Base-by-base conservation (phyloP, 306 rosid species). In the Mucuna pruriens region DNA sequence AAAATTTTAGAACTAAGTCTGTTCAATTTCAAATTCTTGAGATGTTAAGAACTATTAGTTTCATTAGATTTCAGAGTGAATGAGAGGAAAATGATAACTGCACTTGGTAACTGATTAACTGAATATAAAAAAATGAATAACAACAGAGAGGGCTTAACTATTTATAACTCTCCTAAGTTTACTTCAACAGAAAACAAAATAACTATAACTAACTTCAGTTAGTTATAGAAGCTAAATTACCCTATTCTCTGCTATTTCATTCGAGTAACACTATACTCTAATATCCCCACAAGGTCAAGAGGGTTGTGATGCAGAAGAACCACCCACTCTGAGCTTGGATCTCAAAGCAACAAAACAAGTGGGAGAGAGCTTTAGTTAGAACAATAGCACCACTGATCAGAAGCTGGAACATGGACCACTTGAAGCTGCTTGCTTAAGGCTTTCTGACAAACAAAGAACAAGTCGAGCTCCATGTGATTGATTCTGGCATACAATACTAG, bases 1-100 rank as follows among this genome's bases (percentile, higher is more conserved):
- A 23, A 58, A 19, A 16, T 44, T 5, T 15, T 1, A 15, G 61
- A 60, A 51, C 20, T 5, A 11, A 67, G 23, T n/a, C 38, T 5
- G 22, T 66, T 67, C 75, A 44, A 55, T 82, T 22, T 82, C 39
- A 67, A 55, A 31, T 48, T 23, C 11, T 19, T 49, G 22, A 60
- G 31, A 68, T 2, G 31, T 76, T 22, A 39, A 19, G 38, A 65
- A 20, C 36, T 49, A 12, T 31, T 54, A 7, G 22, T 25, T 68
- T 54, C 75, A 29, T 29, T 29, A 29, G 31, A 29, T 29, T 29
- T 29, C 31, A 29, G 31, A 29, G 31, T 29, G 31, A 29, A 29
- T 29, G 31, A 29, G 31, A 29, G 31, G 3, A 29, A 29, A 29
- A 29, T 29, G 31, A 29, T 29, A 29, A 29, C 31, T 29, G 31